A percentile compares a stretch with the other conserved stretches of the same genome.
Evolutionary conservation across 139 green algal genomes (phyloP).

Genomic region (Pseudopediastrum boryanum): DNA sequence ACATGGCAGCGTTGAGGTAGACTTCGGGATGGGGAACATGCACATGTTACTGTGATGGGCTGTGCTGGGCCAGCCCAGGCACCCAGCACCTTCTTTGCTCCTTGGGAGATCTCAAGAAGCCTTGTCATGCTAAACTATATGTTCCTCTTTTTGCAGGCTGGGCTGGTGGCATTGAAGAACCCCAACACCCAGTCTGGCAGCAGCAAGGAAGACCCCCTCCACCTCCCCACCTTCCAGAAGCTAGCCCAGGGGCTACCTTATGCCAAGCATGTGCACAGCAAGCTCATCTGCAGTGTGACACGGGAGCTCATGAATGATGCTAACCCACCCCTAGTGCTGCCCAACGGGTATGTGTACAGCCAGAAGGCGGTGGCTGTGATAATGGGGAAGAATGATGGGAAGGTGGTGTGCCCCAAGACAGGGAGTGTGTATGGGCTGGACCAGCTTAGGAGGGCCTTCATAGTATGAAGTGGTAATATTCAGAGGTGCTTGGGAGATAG

Average conservation of each 20-base stretch:
- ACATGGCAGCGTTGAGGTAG: no score
- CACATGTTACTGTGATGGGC: no score
- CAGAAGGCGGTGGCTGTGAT: slow-evolving; percentile 58
- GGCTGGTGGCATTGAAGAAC: slow-evolving; percentile 81
- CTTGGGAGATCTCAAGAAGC: no score
- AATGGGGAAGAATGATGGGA: slow-evolving; percentile 42
- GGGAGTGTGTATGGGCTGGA: slow-evolving; percentile 47
- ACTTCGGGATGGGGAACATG: no score
- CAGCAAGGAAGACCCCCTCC: slow-evolving; percentile 77
- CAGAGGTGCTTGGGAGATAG: no score
- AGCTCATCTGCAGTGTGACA: slow-evolving; percentile 89
- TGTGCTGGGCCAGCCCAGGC: no score
- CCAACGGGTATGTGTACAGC: slow-evolving; percentile 91
- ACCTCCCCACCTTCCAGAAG: slow-evolving; percentile 68
- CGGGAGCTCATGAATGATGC: slow-evolving; percentile 87
- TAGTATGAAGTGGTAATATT: no score
- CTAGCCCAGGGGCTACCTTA: slow-evolving; percentile 83
- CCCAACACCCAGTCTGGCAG: slow-evolving; percentile 40
- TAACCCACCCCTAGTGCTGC: slow-evolving; percentile 92
- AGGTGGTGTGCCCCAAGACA: slow-evolving; percentile 70
- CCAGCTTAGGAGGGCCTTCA: slow-evolving; percentile 69
- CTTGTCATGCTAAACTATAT: no score
- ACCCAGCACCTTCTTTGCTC: no score
- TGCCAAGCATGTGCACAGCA: slow-evolving; percentile 85
- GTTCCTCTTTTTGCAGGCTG: no score